These are phyloP conservation scores for Chaetothyriales sp. DNA, from an alignment of 2,329 filamentous ascomycete genomes.

Conservation along the genomic window DNA sequence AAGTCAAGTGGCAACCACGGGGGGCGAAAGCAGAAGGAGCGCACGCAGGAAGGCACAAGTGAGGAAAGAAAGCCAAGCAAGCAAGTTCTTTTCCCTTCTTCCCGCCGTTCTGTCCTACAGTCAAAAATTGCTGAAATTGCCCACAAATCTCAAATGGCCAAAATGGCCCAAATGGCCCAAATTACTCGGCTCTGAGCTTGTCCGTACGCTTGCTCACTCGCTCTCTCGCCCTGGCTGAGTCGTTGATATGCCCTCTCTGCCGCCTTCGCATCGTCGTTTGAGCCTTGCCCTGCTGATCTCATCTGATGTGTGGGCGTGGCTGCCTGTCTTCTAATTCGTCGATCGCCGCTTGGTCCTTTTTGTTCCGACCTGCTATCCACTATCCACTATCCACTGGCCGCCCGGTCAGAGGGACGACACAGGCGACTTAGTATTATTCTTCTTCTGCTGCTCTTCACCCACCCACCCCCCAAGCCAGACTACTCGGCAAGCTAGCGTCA, in stretches of 20 bases:
- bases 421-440: not conserved
- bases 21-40: not conserved
- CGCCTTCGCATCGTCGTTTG: not conserved
- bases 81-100: too few relatives aligned
- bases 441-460: not conserved
- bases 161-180: too few relatives aligned
- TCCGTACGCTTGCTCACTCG: not conserved
- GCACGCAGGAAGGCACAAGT: not conserved
- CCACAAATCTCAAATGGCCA: too few relatives aligned
- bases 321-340: constrained; percentile 1
- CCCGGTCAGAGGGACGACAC: not conserved
- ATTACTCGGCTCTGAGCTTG: not conserved
- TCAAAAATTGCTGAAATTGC: too few relatives aligned
- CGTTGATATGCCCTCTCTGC: not conserved
- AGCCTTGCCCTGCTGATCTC: not conserved
- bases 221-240: too few relatives aligned
- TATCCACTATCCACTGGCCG: too few relatives aligned
- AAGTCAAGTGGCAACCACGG: not conserved
- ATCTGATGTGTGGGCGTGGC: not conserved
- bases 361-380: constrained; percentile 1
- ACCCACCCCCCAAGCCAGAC: not conserved
- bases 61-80: not conserved
- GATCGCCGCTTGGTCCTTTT: constrained; percentile 1
- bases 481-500: constrained; percentile 4
- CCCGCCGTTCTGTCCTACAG: not conserved